Evolutionary conservation across 345 rosid genomes (phyloP).

Genomic region (Eucalyptus coolabah): DNA sequence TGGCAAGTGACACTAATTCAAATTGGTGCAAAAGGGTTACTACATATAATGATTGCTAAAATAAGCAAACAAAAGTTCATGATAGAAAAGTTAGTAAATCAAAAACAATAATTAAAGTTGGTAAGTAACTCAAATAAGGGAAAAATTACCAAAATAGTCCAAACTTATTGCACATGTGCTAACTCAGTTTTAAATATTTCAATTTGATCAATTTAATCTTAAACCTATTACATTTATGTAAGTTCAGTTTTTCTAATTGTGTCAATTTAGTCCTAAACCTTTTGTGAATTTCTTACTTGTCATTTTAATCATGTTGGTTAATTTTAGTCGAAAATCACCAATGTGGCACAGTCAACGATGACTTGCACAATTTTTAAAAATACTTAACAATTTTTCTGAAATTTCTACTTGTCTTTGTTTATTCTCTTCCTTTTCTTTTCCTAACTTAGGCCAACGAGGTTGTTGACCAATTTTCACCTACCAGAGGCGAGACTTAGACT

Average conservation of each 20-base stretch:
- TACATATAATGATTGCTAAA: neutral
- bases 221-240: no score
- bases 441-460: neutral
- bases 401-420: no score
- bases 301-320: no score
- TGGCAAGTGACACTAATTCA: neutral
- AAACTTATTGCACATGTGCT: neutral
- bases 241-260: no score
- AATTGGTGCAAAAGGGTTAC: neutral
- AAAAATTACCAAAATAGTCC: neutral
- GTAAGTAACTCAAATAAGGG: neutral
- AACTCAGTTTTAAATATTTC: fast-evolving
- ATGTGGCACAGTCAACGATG: neutral
- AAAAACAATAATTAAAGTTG: neutral
- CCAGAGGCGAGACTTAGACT: neutral
- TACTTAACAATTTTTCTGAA: neutral
- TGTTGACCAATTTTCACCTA: neutral
- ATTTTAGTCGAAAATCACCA: neutral
- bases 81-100: neutral
- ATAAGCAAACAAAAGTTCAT: neutral
- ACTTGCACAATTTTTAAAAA: neutral
- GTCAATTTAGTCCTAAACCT: no score
- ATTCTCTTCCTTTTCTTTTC: neutral
- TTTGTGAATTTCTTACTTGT: no score
- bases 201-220: no score